Evolutionary conservation across 805 yeast genomes (phyloP).

Genomic region (Ogataea wickerhamii): DNA sequence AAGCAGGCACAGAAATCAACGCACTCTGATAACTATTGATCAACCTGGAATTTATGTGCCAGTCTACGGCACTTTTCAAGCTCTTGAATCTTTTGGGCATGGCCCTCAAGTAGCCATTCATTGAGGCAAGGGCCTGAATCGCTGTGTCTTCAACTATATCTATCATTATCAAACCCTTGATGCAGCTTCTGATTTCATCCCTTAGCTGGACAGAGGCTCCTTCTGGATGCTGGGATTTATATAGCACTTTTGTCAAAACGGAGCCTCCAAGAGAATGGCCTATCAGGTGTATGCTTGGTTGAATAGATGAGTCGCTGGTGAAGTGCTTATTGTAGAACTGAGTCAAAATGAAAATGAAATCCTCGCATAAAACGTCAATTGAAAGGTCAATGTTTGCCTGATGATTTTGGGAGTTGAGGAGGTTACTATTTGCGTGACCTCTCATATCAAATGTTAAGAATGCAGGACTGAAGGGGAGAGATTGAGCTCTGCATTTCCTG

Average conservation of each 20-base stretch:
- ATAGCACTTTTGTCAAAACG: constrained; percentile 56
- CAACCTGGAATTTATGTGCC: constrained; percentile 66
- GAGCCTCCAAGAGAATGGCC: constrained; percentile 97
- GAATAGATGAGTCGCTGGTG: constrained; percentile 8
- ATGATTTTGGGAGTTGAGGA: constrained; percentile 16
- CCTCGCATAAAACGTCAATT: constrained; percentile 52
- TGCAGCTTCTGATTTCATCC: constrained; percentile 17
- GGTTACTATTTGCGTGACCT: constrained; percentile 69
- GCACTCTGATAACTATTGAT: constrained; percentile 64
- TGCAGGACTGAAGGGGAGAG: constrained; percentile 47
- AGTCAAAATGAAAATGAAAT: constrained; percentile 49
- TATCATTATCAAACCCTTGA: constrained; percentile 71
- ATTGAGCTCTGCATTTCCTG: constrained; percentile 25
- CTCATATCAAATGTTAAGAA: constrained; percentile 73
- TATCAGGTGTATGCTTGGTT: constrained; percentile 51
- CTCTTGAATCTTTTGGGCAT: constrained; percentile 61
- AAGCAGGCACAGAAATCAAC: constrained; percentile 68
- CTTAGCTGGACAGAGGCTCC: constrained; percentile 1
- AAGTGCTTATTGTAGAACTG: constrained; percentile 32
- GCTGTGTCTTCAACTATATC: constrained; percentile 97
- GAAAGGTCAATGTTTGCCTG: constrained; percentile 31
- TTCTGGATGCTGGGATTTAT: constrained; percentile 15
- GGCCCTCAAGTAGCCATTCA: constrained; percentile 61
- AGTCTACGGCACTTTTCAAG: constrained; percentile 61
- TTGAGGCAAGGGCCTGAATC: constrained; percentile 57